Evolutionary conservation across 352 stramenopile genomes (phyloP).

Genomic region (Phytophthora multivora): DNA sequence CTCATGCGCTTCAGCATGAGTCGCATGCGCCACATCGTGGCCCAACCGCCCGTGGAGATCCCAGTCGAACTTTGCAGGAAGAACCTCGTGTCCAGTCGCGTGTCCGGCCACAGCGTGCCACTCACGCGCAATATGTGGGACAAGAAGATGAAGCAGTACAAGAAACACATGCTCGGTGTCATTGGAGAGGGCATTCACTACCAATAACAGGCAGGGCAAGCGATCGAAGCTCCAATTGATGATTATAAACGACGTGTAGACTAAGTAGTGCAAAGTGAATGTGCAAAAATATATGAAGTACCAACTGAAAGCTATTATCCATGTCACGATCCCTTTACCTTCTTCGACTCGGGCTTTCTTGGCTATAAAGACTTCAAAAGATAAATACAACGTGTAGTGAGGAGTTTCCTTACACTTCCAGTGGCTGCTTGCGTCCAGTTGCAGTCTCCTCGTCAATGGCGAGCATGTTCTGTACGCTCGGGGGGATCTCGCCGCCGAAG

Average conservation of each 20-base stretch:
- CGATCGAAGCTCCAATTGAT: neutral
- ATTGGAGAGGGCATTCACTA: constrained; percentile 50
- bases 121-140: constrained; percentile 69
- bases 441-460: constrained; percentile 51
- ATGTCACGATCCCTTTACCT: neutral
- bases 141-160: constrained; percentile 52
- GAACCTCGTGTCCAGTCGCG: constrained; percentile 38
- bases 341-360: neutral
- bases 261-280: neutral
- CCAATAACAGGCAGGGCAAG: neutral
- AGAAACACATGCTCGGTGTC: constrained; percentile 47
- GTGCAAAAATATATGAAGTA: constrained; percentile 8
- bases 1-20: constrained; percentile 68
- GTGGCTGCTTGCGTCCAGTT: constrained; percentile 32
- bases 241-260: neutral
- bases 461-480: constrained; percentile 60
- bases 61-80: constrained; percentile 46
- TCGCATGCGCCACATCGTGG: constrained; percentile 60
- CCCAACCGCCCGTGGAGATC: constrained; percentile 56
- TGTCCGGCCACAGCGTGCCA: constrained; percentile 62
- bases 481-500: constrained; percentile 75
- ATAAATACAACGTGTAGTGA: constrained; percentile 30
- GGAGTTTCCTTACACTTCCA: constrained; percentile 31
- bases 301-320: constrained; percentile 3
- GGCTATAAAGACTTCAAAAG: neutral